A percentile compares a stretch with the other conserved stretches of the same genome.
Evolutionary conservation across 2,329 filamentous ascomycete species (phyloP).

Genomic region (Herpotrichia juniperi): DNA sequence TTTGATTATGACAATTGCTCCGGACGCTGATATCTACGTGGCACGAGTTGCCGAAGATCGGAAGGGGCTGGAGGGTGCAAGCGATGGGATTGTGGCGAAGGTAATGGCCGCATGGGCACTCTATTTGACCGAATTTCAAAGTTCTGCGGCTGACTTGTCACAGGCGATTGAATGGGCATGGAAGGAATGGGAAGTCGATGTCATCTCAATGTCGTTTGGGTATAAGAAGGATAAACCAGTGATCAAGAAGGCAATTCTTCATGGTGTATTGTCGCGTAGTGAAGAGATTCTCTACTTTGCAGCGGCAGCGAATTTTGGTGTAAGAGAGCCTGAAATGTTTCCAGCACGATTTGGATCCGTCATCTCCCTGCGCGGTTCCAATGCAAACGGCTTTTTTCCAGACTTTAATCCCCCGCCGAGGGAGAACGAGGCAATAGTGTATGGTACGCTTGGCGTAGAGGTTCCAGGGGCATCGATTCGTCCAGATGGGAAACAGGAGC

Average conservation of each 20-base stretch:
- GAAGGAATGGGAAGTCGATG: neutral
- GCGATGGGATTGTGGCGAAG: too few species aligned
- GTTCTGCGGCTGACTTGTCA: neutral
- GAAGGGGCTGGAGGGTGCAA: too few species aligned
- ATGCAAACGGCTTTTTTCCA: neutral
- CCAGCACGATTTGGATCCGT: neutral
- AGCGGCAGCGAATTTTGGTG: neutral
- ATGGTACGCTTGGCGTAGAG: neutral
- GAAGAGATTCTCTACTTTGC: neutral
- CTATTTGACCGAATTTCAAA: neutral
- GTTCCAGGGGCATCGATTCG: neutral
- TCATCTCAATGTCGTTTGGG: neutral
- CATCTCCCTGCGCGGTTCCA: neutral
- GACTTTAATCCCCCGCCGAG: neutral
- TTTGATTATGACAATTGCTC: too few species aligned
- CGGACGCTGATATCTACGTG: too few species aligned
- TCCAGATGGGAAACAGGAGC: neutral
- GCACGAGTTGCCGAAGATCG: too few species aligned
- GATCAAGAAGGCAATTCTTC: too few species aligned
- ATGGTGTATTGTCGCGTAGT: too few species aligned
- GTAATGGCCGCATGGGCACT: too few species aligned
- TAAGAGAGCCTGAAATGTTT: neutral
- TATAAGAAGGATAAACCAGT: neutral
- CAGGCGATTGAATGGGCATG: neutral
- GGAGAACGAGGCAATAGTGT: neutral